phyloP scores from a whole-genome alignment of 83 land plant species.

The Thuja plicata region DNA sequence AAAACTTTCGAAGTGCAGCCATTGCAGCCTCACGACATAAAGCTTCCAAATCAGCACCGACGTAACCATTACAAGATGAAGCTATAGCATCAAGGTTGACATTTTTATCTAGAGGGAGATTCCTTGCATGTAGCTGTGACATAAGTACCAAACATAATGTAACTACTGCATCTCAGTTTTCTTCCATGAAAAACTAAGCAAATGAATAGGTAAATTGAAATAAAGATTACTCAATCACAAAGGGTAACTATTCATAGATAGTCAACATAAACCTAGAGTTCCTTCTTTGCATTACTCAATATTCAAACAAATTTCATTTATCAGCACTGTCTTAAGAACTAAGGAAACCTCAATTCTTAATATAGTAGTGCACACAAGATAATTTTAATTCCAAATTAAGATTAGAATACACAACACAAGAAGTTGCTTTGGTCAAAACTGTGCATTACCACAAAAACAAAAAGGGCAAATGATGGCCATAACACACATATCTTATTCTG shows the following conservation, averaged over 20 bases:
- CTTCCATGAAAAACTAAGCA: not conserved
- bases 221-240: not conserved
- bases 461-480: not conserved
- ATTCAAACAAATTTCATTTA: not conserved
- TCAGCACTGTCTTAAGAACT: not conserved
- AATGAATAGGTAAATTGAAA: not conserved
- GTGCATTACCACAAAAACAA: not conserved
- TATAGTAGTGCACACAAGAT: not conserved
- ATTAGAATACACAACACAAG: not conserved
- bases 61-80: constrained; percentile 88
- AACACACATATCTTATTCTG: not conserved
- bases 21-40: constrained; percentile 82
- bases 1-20: constrained; percentile 45
- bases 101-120: constrained; percentile 50
- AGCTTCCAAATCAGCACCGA: constrained; percentile 92
- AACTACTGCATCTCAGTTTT: not conserved
- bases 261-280: not conserved
- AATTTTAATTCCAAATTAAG: not conserved
- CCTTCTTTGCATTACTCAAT: not conserved
- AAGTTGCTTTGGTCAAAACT: not conserved
- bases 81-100: constrained; percentile 70
- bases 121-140: constrained; percentile 75
- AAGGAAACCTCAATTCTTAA: not conserved
- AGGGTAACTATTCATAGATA: not conserved
- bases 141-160: constrained; percentile 9